Evolutionary conservation across 2,329 filamentous ascomycete species (phyloP).

Genomic region (Fusarium albidum): DNA sequence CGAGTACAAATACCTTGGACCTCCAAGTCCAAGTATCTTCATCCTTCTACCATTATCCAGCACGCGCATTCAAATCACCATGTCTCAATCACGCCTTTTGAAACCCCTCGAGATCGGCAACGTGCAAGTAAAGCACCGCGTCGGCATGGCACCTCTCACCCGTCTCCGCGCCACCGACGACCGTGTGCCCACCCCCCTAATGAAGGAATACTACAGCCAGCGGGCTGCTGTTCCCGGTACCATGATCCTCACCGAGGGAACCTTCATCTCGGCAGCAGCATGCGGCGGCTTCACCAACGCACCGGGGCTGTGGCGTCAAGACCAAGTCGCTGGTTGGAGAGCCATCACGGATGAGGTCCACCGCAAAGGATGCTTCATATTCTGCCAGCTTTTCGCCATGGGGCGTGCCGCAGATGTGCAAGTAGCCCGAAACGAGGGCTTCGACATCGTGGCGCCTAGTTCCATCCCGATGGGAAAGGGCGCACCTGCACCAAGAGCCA

Average conservation of each 20-base stretch:
- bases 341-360: conserved; percentile 70
- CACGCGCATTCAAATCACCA: neutral
- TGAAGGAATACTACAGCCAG: conserved; percentile 59
- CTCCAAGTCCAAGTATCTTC: too few relatives aligned
- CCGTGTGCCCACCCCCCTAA: conserved; percentile 34
- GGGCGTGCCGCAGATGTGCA: conserved; percentile 60
- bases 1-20: too few relatives aligned
- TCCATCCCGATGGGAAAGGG: conserved; percentile 53
- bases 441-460: conserved; percentile 40
- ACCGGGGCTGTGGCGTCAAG: conserved; percentile 66
- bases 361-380: conserved; percentile 66
- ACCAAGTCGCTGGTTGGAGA: conserved; percentile 68
- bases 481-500: conserved; percentile 62
- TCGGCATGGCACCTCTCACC: conserved; percentile 67
- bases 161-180: conserved; percentile 56
- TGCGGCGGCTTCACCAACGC: conserved; percentile 50
- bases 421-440: conserved; percentile 38
- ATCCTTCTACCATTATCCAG: neutral
- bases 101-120: conserved; percentile 52
- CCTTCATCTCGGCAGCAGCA: conserved; percentile 49
- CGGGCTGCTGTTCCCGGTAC: conserved; percentile 52
- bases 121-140: conserved; percentile 49
- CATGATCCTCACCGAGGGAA: conserved; percentile 54
- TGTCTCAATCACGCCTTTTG: conserved; percentile 48
- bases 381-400: conserved; percentile 67